A percentile compares a stretch with the other conserved stretches of the same genome.
phyloP scores from a whole-genome alignment of 352 stramenopile genomes.

The Phytophthora tentaculata region DNA sequence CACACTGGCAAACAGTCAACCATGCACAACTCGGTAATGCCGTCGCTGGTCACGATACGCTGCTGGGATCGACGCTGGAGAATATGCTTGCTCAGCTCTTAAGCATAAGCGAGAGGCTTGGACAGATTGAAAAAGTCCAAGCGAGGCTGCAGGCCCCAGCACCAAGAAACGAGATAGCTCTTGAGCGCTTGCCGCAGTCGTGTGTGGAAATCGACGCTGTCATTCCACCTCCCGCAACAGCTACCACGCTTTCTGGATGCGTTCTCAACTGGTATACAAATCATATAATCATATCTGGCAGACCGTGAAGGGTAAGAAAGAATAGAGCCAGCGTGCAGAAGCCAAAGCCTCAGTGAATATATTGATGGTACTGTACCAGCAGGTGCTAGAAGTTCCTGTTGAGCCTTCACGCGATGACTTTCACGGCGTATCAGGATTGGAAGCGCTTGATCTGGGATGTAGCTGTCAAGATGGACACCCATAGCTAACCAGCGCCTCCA shows the following conservation, averaged over 20 bases:
- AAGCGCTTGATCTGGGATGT: too few relatives aligned
- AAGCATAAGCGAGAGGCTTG: not conserved
- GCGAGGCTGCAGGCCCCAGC: not conserved
- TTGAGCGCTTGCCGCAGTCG: not conserved
- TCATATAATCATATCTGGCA: slow-evolving; percentile 9
- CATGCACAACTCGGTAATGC: slow-evolving; percentile 3
- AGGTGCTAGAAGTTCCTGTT: not conserved
- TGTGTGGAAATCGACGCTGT: not conserved
- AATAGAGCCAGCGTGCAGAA: not conserved
- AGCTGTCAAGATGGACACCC: too few relatives aligned
- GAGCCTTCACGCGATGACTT: not conserved
- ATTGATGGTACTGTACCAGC: not conserved
- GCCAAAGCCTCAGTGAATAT: not conserved
- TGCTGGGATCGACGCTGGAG: not conserved
- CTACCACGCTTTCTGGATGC: not conserved
- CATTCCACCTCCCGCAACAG: not conserved
- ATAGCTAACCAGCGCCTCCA: too few relatives aligned
- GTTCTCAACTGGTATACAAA: slow-evolving; percentile 14
- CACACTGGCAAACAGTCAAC: not conserved
- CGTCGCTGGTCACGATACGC: not conserved
- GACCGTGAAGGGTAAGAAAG: slow-evolving; percentile 14
- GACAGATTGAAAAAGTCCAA: not conserved
- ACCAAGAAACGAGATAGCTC: not conserved
- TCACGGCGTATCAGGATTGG: too few relatives aligned
- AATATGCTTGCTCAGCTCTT: not conserved